Evolutionary conservation across 2,329 filamentous ascomycete species (phyloP), one percentile per base, ranked within the genome.

Genomic region (Fusarium sp.): DNA sequence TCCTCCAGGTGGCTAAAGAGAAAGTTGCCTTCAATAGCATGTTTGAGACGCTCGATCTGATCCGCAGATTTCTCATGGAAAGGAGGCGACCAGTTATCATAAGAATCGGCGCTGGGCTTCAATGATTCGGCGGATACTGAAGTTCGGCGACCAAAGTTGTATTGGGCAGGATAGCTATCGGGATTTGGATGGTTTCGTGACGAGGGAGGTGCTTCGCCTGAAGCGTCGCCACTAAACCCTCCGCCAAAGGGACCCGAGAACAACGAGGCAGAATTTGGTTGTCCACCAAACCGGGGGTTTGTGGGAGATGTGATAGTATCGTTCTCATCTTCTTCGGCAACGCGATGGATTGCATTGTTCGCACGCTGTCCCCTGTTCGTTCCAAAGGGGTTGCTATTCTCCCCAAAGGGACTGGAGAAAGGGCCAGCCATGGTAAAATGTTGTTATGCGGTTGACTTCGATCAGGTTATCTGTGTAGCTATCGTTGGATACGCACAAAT

Each of bases 41-140:
- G 87, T 79, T 91, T 92, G 65, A 99, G 86, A 58, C 96, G 91
- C 18, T 86, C 83, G 45, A 97, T 81, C 82, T 98, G 96, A 15
- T 97, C 94, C 1, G 86, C 77, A 0, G 92, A 89, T 85, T 99
- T 99, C 68, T 90, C 88, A 78, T 96, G 94, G 74, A 88, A 88
- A 4, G 96, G 96, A 10, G 96, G 94, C 31, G 90, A 88, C 95
- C 95, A 99, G 80, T 93, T 96, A 79, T 96, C 94, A 75, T 93
- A 91, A 59, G 89, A 89, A 63, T 94, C 91, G 33, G 92, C 90
- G 49, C 91, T 92, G 18, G 96, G 96, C 80, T 97, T 97, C 76
- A 98, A 86, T 3, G 95, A 98, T 82, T 99, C 96, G 51, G 96
- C 96, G 40, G 96, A 98, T 54, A 99, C 96, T 5, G 96, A 98